These are phyloP conservation scores for Penicillium samsonianum DNA, from an alignment of 495 filamentous ascomycete species.

Conservation along the genomic window DNA sequence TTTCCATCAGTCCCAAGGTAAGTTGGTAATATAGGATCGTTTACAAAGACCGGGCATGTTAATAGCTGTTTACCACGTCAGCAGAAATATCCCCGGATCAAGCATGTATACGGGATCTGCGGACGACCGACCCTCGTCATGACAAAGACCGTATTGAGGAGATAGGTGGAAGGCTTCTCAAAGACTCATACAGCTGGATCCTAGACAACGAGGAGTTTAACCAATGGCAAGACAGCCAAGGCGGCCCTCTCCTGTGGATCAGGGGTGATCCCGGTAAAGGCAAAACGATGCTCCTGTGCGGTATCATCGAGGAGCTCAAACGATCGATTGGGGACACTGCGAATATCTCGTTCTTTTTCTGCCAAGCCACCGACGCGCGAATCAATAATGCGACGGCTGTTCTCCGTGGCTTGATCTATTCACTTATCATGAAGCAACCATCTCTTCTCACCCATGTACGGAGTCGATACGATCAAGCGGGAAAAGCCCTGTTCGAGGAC, in stretches of 20 bases:
- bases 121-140: conserved; percentile 39
- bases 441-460: conserved; percentile 35
- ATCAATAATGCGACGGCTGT: conserved; percentile 45
- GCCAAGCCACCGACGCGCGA: conserved; percentile 36
- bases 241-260: conserved; percentile 25
- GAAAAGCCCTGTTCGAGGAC: conserved; percentile 36
- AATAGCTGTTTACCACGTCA: too few species aligned
- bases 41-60: too few species aligned
- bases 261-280: conserved; percentile 33
- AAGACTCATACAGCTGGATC: conserved; percentile 47
- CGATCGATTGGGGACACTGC: conserved; percentile 1
- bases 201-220: conserved; percentile 40
- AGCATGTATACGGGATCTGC: conserved; percentile 12
- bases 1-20: too few species aligned
- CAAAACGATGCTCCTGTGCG: conserved; percentile 46
- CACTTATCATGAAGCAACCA: conserved; percentile 35
- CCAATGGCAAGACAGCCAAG: conserved; percentile 15
- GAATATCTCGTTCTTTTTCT: conserved; percentile 50
- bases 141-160: conserved; percentile 36
- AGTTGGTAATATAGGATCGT: too few species aligned
- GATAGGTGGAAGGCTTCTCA: conserved; percentile 36
- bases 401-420: conserved; percentile 44
- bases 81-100: too few species aligned
- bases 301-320: conserved; percentile 42
- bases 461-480: conserved; percentile 3